A percentile compares a stretch with the other conserved stretches of the same genome.
Conservation (phyloP, 352 stramenopile species). For the Pythium volutum region DNA sequence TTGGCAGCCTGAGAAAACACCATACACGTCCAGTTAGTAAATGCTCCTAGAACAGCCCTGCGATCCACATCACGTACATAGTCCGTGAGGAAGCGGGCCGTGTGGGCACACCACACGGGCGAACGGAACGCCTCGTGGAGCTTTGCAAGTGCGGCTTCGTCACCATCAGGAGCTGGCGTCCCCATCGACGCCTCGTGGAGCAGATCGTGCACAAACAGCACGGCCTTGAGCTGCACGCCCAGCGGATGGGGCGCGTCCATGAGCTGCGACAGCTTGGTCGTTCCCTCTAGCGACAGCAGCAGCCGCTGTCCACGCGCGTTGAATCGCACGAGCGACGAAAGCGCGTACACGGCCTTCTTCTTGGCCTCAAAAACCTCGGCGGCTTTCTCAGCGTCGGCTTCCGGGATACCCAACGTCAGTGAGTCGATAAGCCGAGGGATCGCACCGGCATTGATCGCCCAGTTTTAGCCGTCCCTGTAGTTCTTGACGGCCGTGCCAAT, state of each 20-base stretch:
- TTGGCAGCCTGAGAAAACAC: slow-evolving; percentile 28
- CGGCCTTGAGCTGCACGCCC: slow-evolving; percentile 66
- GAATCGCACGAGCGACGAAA: slow-evolving; percentile 66
- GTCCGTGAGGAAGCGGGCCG: slow-evolving; percentile 40
- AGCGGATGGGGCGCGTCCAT: slow-evolving; percentile 39
- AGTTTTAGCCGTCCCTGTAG: slow-evolving; percentile 79
- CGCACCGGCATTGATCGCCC: slow-evolving; percentile 69
- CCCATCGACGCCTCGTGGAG: slow-evolving; percentile 35
- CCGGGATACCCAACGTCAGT: slow-evolving; percentile 35
- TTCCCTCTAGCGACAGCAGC: slow-evolving; percentile 38
- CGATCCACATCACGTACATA: slow-evolving; percentile 15
- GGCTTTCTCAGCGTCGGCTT: background rate
- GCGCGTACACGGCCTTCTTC: slow-evolving; percentile 79
- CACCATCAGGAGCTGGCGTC: slow-evolving; percentile 4
- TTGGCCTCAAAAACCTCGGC: slow-evolving; percentile 61
- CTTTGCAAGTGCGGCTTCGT: slow-evolving; percentile 34
- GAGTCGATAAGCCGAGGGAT: slow-evolving; percentile 68
- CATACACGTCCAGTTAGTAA: slow-evolving; percentile 2
- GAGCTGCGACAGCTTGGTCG: slow-evolving; percentile 26
- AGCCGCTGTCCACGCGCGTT: slow-evolving; percentile 70
- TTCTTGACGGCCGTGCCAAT: slow-evolving; percentile 79
- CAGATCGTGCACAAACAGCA: slow-evolving; percentile 71
- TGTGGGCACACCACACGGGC: slow-evolving; percentile 50
- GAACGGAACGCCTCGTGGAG: slow-evolving; percentile 49
- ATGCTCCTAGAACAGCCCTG: background rate